A percentile compares a stretch with the other conserved stretches of the same genome.
Evolutionary conservation across 306 rosid genomes (phyloP).

Genomic region (Sechiopsis laciniata): DNA sequence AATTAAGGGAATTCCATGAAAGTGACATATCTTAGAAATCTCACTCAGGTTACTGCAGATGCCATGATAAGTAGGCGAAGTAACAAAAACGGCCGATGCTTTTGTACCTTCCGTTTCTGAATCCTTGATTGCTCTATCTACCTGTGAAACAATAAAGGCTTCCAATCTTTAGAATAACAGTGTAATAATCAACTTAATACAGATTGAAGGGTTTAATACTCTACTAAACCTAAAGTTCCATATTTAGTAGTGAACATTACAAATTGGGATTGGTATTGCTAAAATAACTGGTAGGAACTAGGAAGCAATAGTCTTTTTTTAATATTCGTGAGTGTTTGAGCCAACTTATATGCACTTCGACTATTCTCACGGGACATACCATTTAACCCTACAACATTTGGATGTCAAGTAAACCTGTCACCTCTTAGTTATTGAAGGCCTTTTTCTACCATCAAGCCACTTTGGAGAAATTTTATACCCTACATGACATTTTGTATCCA

Average conservation of each 20-base stretch:
- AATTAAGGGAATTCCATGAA: slow-evolving; percentile 60
- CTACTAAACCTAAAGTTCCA: not conserved
- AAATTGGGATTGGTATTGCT: not conserved
- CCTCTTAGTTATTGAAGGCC: too few relatives aligned
- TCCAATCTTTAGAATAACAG: not conserved
- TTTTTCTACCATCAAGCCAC: too few relatives aligned
- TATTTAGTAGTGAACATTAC: not conserved
- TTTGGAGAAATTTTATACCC: not conserved
- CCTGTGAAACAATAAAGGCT: slow-evolving; percentile 36
- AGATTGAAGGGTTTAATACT: not conserved
- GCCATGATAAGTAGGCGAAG: slow-evolving; percentile 86
- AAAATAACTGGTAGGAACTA: not conserved
- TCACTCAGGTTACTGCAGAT: slow-evolving; percentile 57
- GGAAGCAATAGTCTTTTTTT: not conserved
- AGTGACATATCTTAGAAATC: slow-evolving; percentile 68
- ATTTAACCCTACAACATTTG: too few relatives aligned
- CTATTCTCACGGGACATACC: too few relatives aligned
- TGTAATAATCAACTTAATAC: not conserved
- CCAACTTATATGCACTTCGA: too few relatives aligned
- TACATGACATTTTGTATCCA: not conserved
- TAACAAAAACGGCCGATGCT: slow-evolving; percentile 66
- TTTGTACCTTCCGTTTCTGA: slow-evolving; percentile 52
- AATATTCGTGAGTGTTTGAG: too few relatives aligned
- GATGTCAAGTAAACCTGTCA: too few relatives aligned
- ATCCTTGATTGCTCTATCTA: slow-evolving; percentile 54